Evolutionary conservation across 78 protist species (phyloP).

Genomic region (Anaeramoeba ignava): DNA sequence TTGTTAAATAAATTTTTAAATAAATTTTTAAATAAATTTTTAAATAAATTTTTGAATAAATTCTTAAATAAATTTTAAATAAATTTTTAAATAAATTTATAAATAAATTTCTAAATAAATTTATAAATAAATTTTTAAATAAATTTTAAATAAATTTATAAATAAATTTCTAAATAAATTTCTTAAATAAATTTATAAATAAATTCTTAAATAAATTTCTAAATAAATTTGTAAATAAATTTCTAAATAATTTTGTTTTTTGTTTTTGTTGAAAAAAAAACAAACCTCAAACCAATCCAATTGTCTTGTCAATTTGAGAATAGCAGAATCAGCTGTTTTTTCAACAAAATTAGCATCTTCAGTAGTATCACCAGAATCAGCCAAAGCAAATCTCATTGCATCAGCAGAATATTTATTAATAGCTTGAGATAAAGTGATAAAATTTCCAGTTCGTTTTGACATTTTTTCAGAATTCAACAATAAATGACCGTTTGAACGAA

Average conservation of each 20-base stretch:
- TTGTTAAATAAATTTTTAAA: too few relatives aligned
- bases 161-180: too few relatives aligned
- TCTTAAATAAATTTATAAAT: too few relatives aligned
- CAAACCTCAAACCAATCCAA: slow-evolving; percentile 52
- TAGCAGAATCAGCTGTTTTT: slow-evolving; percentile 56
- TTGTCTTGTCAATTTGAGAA: slow-evolving; percentile 70
- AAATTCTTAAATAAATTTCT: too few relatives aligned
- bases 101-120: too few relatives aligned
- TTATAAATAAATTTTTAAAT: neutral
- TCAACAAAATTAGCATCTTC: slow-evolving; percentile 94
- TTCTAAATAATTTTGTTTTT: neutral
- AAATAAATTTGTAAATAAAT: too few relatives aligned
- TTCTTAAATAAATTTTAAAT: too few relatives aligned
- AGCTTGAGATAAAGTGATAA: slow-evolving; percentile 60
- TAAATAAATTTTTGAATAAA: too few relatives aligned
- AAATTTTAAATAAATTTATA: neutral
- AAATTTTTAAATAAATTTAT: neutral
- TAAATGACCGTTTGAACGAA: slow-evolving; percentile 52
- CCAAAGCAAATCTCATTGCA: slow-evolving; percentile 89
- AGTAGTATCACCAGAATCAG: slow-evolving; percentile 93
- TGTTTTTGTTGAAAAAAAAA: neutral
- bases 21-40: too few relatives aligned
- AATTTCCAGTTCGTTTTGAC: slow-evolving; percentile 97
- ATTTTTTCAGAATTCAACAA: slow-evolving; percentile 88
- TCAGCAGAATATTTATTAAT: slow-evolving; percentile 49